phyloP scores from a whole-genome alignment of 768 basidiomycete species.

The Thelephora aurantiotincta region DNA sequence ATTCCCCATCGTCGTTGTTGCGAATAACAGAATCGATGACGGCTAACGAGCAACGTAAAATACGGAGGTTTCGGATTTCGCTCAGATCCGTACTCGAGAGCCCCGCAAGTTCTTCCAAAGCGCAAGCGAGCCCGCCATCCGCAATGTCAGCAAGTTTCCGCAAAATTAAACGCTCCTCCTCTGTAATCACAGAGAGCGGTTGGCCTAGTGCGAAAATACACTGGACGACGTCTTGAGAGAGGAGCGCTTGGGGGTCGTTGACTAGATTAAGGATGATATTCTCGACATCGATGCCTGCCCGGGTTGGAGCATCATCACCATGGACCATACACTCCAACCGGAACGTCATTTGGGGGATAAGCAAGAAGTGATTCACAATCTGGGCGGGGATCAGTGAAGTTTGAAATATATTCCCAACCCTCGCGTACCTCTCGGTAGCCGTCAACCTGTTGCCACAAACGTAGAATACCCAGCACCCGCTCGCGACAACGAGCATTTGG shows the following conservation, averaged over 20 bases:
- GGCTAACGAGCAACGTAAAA: slow-evolving; percentile 48
- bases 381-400: slow-evolving; percentile 12
- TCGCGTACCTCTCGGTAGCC: slow-evolving; percentile 57
- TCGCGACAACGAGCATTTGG: slow-evolving; percentile 52
- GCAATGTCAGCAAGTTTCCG: slow-evolving; percentile 52
- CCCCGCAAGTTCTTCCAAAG: slow-evolving; percentile 45
- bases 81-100: slow-evolving; percentile 30
- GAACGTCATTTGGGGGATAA: slow-evolving; percentile 57
- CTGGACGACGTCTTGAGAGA: slow-evolving; percentile 42
- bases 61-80: slow-evolving; percentile 36
- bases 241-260: slow-evolving; percentile 43
- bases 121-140: slow-evolving; percentile 49
- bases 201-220: slow-evolving; percentile 44
- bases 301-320: slow-evolving; percentile 47
- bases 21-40: slow-evolving; percentile 38
- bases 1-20: slow-evolving; percentile 37
- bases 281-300: slow-evolving; percentile 54
- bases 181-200: slow-evolving; percentile 47
- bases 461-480: slow-evolving; percentile 44
- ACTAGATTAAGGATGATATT: slow-evolving; percentile 49
- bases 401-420: neutral
- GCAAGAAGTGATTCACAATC: slow-evolving; percentile 64
- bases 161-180: slow-evolving; percentile 43
- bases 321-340: slow-evolving; percentile 63
- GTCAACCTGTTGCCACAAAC: slow-evolving; percentile 50